These are phyloP conservation scores for Plasmodium inui DNA, from an alignment of 169 alveolate species.

Conservation along the genomic window DNA sequence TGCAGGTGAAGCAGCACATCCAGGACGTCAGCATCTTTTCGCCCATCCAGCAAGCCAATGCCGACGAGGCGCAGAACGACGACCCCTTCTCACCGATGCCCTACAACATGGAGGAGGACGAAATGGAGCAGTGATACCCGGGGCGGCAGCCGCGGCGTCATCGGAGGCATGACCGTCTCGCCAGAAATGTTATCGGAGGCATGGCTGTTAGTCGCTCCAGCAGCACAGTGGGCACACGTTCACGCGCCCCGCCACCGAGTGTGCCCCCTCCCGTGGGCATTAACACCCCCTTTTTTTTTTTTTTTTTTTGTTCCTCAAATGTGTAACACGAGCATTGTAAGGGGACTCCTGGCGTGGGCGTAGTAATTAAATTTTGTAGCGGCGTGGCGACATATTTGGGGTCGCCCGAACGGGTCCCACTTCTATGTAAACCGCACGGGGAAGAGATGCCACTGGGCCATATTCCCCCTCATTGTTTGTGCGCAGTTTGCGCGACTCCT, in stretches of 20 bases:
- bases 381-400: neutral
- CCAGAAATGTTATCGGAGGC: no score
- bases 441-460: neutral
- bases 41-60: conserved; percentile 58
- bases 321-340: neutral
- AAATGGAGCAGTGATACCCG: conserved; percentile 11
- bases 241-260: neutral
- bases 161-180: neutral
- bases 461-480: neutral
- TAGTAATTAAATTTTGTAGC: neutral
- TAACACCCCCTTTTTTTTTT: neutral
- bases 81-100: conserved; percentile 75
- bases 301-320: neutral
- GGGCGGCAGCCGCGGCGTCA: neutral
- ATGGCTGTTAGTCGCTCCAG: no score
- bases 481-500: no score
- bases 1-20: conserved; percentile 41
- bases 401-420: no score
- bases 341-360: neutral
- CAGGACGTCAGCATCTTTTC: conserved; percentile 48
- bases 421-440: neutral
- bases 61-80: conserved; percentile 42
- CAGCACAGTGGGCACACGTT: neutral
- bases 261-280: neutral
- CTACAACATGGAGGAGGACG: conserved; percentile 70